Evolutionary conservation across 208 protist species (phyloP), one percentile per base, ranked within the genome.

Genomic region (Kentomonas sorsogonicus): DNA sequence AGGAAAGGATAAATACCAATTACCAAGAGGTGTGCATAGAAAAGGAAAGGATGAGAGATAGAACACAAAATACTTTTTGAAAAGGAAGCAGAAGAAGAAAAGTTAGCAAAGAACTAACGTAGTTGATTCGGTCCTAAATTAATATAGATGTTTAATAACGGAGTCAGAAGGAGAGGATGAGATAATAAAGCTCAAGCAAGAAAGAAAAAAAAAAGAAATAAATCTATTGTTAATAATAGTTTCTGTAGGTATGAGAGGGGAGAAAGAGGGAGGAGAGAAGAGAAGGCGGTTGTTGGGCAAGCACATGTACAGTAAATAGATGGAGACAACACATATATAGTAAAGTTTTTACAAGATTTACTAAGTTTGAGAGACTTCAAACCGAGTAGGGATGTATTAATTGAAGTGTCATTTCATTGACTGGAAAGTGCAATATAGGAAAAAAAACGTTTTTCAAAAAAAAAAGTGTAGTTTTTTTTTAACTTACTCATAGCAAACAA

Each of bases 191-290:
- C 6, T 3, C 38, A 47, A 6, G 41, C 3, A 30, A 50, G 18
- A 1, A 54, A 63, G 46, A 63, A 45, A 30, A 45, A 63, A 54
- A 63, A 46, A 29, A 63, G 34, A 51, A 20, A 29, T 15, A 64
- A 56, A 18, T 30, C 20, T 63, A 31, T 25, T 57, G 6, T 46
- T 3, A 55, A 55, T 10, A 22, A 30, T n/a, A n/a, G n/a, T n/a
- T n/a, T n/a, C n/a, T n/a, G n/a, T n/a, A n/a, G n/a, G n/a, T n/a
- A n/a, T n/a, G n/a, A n/a, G 27, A 15, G 20, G 6, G 15, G 13
- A 55, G 18, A 40, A 25, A 1, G 18, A 26, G 18, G 30, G 29
- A 13, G 30, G 5, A 33, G 27, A 30, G 9, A 13, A 33, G 26
- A 33, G 25, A 44, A 23, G 27, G 39, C 18, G 30, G 26, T 29